Evolutionary conservation across 2,329 filamentous ascomycete species (phyloP).

Genomic region (Fusarium sp.): DNA sequence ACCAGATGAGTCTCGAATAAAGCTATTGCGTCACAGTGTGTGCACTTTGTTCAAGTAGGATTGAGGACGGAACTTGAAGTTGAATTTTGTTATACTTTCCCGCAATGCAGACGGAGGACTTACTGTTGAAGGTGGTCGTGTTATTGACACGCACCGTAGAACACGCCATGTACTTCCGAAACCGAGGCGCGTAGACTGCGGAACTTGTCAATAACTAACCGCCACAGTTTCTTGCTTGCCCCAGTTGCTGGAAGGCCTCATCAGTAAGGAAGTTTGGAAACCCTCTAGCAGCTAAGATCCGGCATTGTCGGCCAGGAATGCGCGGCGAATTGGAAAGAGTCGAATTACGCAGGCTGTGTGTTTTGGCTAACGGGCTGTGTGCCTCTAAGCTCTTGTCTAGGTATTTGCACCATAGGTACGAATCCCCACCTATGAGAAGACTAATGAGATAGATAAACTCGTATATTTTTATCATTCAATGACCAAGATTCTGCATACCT

Average conservation of each 20-base stretch:
- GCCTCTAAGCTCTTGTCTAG: too few relatives aligned
- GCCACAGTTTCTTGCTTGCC: too few relatives aligned
- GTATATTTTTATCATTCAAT: background rate
- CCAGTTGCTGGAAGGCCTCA: too few relatives aligned
- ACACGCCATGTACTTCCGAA: constrained; percentile 1
- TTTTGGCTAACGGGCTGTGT: too few relatives aligned
- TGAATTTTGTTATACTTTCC: constrained; percentile 9
- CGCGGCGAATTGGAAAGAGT: too few relatives aligned
- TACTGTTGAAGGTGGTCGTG: background rate
- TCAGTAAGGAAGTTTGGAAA: too few relatives aligned
- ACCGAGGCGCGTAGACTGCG: background rate
- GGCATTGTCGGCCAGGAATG: too few relatives aligned
- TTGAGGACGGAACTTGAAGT: constrained; percentile 1
- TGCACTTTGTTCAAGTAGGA: constrained; percentile 6
- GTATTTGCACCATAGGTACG: too few relatives aligned
- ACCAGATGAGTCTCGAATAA: constrained; percentile 12
- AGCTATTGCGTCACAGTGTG: constrained; percentile 10
- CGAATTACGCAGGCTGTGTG: too few relatives aligned
- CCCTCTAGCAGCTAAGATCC: too few relatives aligned
- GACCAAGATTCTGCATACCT: background rate
- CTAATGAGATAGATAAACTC: background rate
- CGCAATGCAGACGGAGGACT: background rate
- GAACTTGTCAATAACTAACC: too few relatives aligned
- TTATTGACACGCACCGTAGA: background rate
- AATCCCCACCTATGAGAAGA: background rate